Conservation (phyloP, 441 rosid species). For the Capsella rubella region DNA sequence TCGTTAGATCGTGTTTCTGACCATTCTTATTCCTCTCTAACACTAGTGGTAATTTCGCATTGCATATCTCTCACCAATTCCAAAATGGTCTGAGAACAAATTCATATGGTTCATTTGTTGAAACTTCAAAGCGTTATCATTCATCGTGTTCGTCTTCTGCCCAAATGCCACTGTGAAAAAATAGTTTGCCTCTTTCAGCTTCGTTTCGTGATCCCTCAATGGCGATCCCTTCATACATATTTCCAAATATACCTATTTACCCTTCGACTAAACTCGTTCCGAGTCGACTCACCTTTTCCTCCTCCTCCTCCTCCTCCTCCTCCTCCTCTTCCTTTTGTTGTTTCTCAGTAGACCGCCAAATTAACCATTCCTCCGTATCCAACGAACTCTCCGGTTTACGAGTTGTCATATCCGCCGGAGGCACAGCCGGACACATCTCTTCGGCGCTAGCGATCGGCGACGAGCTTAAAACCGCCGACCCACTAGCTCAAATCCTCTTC, state of each 20-base stretch:
- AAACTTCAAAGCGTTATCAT: background rate
- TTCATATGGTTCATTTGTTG: constrained; percentile 16
- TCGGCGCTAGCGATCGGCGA: constrained; percentile 88
- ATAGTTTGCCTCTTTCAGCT: background rate
- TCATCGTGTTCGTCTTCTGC: constrained; percentile 18
- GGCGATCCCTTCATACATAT: constrained; percentile 45
- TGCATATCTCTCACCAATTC: background rate
- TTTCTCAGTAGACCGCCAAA: constrained; percentile 48
- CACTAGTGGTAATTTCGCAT: background rate
- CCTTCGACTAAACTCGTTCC: constrained; percentile 32
- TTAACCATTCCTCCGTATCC: constrained; percentile 28
- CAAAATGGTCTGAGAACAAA: background rate
- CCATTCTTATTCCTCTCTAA: constrained; percentile 22
- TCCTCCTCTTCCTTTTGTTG: constrained; percentile 40
- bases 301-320: background rate
- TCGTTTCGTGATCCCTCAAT: constrained; percentile 40
- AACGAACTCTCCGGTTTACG: constrained; percentile 45
- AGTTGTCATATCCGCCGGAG: constrained; percentile 72
- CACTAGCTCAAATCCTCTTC: constrained; percentile 61
- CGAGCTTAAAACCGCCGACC: constrained; percentile 62
- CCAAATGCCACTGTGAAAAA: constrained; percentile 23
- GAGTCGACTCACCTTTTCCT: constrained; percentile 26
- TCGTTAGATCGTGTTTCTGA: constrained; percentile 9
- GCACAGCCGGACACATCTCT: constrained; percentile 82
- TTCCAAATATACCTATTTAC: constrained; percentile 32